A percentile compares a stretch with the other conserved stretches of the same genome.
phyloP scores from a whole-genome alignment of 2,329 filamentous ascomycete species.

The Epichloe typhina region DNA sequence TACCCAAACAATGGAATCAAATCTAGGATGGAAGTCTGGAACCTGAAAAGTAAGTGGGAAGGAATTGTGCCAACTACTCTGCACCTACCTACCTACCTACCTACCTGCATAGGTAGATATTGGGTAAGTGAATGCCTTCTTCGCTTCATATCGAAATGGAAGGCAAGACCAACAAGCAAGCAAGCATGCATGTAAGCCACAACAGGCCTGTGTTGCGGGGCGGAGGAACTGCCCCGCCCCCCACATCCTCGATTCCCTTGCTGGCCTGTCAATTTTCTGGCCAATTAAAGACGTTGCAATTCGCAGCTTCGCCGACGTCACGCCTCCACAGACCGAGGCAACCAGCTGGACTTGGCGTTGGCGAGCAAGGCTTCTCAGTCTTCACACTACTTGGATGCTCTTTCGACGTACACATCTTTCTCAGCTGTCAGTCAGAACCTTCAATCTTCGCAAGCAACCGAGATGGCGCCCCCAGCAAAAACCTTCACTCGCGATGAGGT shows the following conservation, averaged over 20 bases:
- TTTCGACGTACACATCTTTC: neutral
- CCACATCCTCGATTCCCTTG: neutral
- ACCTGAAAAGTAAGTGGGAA: neutral
- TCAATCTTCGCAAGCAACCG: neutral
- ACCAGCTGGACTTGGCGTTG: neutral
- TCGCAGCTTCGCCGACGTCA: neutral
- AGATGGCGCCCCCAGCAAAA: constrained; percentile 29
- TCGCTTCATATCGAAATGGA: neutral
- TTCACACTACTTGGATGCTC: neutral
- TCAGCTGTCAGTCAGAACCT: neutral
- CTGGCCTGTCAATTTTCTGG: neutral
- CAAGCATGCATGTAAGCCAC: too few species aligned
- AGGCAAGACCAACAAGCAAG: neutral
- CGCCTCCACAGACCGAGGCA: constrained; percentile 1
- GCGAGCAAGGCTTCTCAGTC: neutral
- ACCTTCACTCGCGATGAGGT: constrained; percentile 52
- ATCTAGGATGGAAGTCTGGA: neutral
- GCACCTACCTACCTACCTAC: neutral
- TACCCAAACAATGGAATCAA: neutral
- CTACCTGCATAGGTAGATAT: too few species aligned
- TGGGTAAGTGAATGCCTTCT: neutral
- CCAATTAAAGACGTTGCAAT: neutral
- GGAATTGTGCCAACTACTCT: neutral
- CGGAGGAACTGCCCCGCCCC: neutral
- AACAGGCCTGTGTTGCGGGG: too few species aligned